These are phyloP conservation scores for Camellia oleifera DNA, from an alignment of 179 eudicot species.

Conservation along the genomic window DNA sequence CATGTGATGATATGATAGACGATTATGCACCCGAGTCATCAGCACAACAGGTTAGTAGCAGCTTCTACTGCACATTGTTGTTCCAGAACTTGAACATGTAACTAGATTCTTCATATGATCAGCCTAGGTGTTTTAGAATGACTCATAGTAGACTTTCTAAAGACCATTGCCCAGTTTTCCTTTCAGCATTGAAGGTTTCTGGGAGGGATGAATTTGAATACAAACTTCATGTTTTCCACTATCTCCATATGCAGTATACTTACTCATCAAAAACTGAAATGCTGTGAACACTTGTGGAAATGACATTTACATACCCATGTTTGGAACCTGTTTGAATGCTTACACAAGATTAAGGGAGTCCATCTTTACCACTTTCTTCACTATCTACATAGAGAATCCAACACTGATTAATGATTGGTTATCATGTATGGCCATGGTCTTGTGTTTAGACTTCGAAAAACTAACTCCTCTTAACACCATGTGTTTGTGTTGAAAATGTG, in stretches of 20 bases:
- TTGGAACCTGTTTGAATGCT: too few relatives aligned
- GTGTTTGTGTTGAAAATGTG: background rate
- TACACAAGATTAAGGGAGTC: background rate
- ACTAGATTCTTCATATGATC: background rate
- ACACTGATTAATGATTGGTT: background rate
- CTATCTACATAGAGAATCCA: background rate
- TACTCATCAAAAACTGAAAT: too few relatives aligned
- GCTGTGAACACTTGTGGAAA: too few relatives aligned
- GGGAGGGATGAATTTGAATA: background rate
- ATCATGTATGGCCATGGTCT: background rate
- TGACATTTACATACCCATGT: too few relatives aligned
- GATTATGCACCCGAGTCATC: slow-evolving; percentile 18
- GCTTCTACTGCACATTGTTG: background rate
- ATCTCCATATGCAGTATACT: background rate
- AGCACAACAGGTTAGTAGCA: slow-evolving; percentile 40
- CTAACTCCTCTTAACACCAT: background rate
- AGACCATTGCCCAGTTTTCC: background rate
- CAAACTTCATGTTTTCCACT: background rate
- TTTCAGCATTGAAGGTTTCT: background rate
- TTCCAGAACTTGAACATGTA: too few relatives aligned
- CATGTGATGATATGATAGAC: slow-evolving; percentile 35
- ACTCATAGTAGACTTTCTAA: background rate
- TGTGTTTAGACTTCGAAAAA: background rate
- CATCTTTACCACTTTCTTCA: background rate
- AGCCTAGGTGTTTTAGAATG: background rate